Evolutionary conservation across 805 yeast genomes (phyloP).

Genomic region (Candida pseudofarinosa): DNA sequence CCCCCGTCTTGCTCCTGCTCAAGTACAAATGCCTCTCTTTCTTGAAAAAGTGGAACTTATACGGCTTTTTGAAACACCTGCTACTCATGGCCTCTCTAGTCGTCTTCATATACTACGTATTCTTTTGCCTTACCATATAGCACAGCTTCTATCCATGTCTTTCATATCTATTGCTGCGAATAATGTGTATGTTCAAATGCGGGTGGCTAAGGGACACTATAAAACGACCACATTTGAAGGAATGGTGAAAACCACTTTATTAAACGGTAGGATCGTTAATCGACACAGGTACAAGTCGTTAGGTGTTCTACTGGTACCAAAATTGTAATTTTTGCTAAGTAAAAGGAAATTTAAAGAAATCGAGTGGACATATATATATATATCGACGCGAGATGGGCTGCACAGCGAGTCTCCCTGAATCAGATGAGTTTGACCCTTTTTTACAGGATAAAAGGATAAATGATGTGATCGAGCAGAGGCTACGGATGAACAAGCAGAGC

Average conservation of each 20-base stretch:
- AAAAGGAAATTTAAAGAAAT: too few relatives aligned
- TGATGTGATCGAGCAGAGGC: slow-evolving; percentile 60
- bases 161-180: slow-evolving; percentile 1
- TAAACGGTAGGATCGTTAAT: too few relatives aligned
- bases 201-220: slow-evolving; percentile 8
- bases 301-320: too few relatives aligned
- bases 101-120: slow-evolving; percentile 16
- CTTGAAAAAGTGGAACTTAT: slow-evolving; percentile 17
- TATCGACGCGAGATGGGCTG: slow-evolving; percentile 61
- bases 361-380: too few relatives aligned
- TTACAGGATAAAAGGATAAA: slow-evolving; percentile 51
- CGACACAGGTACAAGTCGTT: too few relatives aligned
- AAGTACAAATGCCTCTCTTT: slow-evolving; percentile 4
- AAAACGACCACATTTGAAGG: slow-evolving; percentile 3
- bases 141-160: too few relatives aligned
- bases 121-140: slow-evolving; percentile 19
- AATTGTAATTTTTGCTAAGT: background rate
- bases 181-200: slow-evolving; percentile 15
- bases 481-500: slow-evolving; percentile 47
- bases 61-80: slow-evolving; percentile 17
- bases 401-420: slow-evolving; percentile 45
- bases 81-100: slow-evolving; percentile 15
- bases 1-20: background rate
- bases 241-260: background rate
- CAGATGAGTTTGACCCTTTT: slow-evolving; percentile 49